Evolutionary conservation across 2,329 filamentous ascomycete species (phyloP).

Genomic region (Shiraia sp.): DNA sequence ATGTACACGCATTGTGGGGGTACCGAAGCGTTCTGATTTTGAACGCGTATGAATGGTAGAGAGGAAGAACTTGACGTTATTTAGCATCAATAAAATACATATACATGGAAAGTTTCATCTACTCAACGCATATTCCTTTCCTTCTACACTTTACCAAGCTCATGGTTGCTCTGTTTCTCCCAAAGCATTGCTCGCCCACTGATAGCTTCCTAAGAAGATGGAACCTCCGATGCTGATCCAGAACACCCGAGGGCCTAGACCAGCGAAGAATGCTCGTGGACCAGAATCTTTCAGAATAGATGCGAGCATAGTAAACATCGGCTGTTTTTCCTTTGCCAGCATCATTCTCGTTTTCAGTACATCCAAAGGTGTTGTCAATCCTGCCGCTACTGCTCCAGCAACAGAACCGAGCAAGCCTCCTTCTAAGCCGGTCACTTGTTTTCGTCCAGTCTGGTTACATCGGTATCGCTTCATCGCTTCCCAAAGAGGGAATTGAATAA

Average conservation of each 20-base stretch:
- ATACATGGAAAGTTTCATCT: background rate
- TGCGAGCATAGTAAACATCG: conserved; percentile 62
- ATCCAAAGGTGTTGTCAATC: conserved; percentile 87
- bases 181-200: conserved; percentile 80
- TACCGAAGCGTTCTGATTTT: no score
- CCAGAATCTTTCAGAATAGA: conserved; percentile 69
- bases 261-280: conserved; percentile 71
- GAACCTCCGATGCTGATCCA: conserved; percentile 96
- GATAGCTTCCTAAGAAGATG: conserved; percentile 92
- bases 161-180: conserved; percentile 46
- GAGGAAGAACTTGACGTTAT: background rate
- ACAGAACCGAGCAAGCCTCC: conserved; percentile 84
- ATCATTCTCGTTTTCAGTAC: conserved; percentile 97
- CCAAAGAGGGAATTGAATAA: conserved; percentile 97
- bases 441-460: conserved; percentile 49
- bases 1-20: no score
- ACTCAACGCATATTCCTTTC: conserved; percentile 2
- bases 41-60: no score
- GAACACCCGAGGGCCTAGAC: conserved; percentile 78
- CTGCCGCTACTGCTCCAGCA: conserved; percentile 83
- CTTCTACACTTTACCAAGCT: conserved; percentile 1
- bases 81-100: background rate
- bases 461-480: conserved; percentile 83
- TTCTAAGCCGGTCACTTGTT: conserved; percentile 69
- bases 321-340: conserved; percentile 73